phyloP scores from a whole-genome alignment of 2,329 filamentous ascomycete genomes.

The Coniella vitis region DNA sequence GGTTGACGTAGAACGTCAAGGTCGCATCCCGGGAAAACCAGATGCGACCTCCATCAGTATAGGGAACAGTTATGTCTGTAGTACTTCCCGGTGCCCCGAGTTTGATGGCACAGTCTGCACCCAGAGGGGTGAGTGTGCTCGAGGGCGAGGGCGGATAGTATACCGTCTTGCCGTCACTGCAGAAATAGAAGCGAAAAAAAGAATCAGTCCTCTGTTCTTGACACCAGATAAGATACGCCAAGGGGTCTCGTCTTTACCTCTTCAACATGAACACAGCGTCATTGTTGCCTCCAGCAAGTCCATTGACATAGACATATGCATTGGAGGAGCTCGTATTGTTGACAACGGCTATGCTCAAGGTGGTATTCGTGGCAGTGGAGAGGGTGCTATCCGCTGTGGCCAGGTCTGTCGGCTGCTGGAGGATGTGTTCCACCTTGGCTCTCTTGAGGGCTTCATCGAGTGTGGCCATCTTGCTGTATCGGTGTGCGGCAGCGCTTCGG shows the following conservation, averaged over 20 bases:
- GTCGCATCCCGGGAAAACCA: constrained; percentile 59
- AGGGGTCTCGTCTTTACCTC: constrained; percentile 25
- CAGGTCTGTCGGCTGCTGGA: constrained; percentile 18
- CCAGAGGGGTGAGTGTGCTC: constrained; percentile 41
- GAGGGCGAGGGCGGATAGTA: constrained; percentile 59
- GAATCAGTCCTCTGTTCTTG: background rate
- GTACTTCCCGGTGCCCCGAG: constrained; percentile 56
- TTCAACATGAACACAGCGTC: constrained; percentile 56
- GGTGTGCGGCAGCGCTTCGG: background rate
- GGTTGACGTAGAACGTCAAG: constrained; percentile 65
- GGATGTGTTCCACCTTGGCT: constrained; percentile 21
- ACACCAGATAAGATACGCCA: background rate
- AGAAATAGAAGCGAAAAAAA: background rate
- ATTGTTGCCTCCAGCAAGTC: constrained; percentile 52
- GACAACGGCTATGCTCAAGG: constrained; percentile 53
- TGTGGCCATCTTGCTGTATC: constrained; percentile 20
- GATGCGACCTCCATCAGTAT: constrained; percentile 63
- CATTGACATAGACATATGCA: constrained; percentile 66
- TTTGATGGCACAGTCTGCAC: constrained; percentile 53
- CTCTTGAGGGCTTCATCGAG: constrained; percentile 22
- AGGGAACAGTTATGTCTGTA: constrained; percentile 58
- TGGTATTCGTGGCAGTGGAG: constrained; percentile 21
- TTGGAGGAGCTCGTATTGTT: constrained; percentile 57
- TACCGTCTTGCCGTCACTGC: constrained; percentile 52
- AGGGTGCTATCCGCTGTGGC: background rate